A percentile compares a stretch with the other conserved stretches of the same genome.
Evolutionary conservation across 768 basidiomycete species (phyloP).

Genomic region (Hypholoma fasciculare): DNA sequence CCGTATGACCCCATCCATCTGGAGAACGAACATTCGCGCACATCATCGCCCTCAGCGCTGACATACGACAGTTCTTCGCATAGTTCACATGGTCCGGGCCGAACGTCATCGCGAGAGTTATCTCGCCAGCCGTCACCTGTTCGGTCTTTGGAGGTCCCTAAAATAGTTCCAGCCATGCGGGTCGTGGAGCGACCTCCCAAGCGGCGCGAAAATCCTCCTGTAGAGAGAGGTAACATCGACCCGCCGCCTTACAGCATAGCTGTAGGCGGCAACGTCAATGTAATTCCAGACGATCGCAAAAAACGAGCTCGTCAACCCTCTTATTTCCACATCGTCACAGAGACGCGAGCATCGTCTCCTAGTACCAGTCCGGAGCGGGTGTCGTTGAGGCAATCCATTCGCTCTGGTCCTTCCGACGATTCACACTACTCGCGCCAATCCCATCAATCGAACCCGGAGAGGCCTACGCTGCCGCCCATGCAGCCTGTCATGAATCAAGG

Average conservation of each 20-base stretch:
- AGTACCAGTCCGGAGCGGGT: constrained; percentile 2
- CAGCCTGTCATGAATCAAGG: neutral
- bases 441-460: neutral
- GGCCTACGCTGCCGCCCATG: neutral
- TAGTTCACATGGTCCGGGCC: neutral
- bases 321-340: constrained; percentile 1
- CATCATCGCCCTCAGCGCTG: constrained; percentile 14
- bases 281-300: neutral
- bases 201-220: neutral
- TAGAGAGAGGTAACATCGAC: constrained; percentile 1
- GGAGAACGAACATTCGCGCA: constrained; percentile 15
- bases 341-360: constrained; percentile 8
- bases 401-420: neutral
- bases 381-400: neutral
- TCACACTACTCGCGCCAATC: neutral
- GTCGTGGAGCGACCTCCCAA: neutral
- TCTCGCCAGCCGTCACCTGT: constrained; percentile 2
- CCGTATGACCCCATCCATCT: constrained; percentile 25
- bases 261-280: neutral
- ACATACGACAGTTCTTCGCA: neutral
- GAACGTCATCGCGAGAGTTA: neutral
- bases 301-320: neutral
- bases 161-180: constrained; percentile 1
- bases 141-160: neutral
- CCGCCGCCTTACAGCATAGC: constrained; percentile 12